Conservation (phyloP, 208 protist genomes). For the Balamuthia mandrillaris region DNA sequence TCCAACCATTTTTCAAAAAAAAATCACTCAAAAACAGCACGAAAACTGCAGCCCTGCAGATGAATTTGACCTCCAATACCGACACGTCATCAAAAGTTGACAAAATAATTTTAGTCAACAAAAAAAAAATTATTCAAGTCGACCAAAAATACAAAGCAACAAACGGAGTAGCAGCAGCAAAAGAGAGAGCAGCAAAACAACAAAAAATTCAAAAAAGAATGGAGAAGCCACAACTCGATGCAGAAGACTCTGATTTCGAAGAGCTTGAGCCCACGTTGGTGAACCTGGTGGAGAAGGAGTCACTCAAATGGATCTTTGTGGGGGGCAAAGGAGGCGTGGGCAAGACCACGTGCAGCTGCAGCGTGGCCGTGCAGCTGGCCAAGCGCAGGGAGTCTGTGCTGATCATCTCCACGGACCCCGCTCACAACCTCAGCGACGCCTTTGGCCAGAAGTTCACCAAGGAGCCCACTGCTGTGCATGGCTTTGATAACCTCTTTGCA, state of each 20-base stretch:
- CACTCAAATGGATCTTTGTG: slow-evolving; percentile 87
- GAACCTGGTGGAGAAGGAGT: slow-evolving; percentile 76
- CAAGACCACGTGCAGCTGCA: slow-evolving; percentile 78
- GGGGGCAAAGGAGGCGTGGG: slow-evolving; percentile 98
- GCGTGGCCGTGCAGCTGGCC: slow-evolving; percentile 75
- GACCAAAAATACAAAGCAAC: no score
- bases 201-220: no score
- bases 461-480: slow-evolving; percentile 82
- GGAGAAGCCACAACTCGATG: neutral
- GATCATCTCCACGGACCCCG: slow-evolving; percentile 97
- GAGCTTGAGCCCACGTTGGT: slow-evolving; percentile 64
- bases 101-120: no score
- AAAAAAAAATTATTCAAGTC: no score
- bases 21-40: no score
- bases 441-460: slow-evolving; percentile 91
- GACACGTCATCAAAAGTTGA: no score
- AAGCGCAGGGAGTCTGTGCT: slow-evolving; percentile 84
- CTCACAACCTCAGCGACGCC: slow-evolving; percentile 97
- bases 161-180: no score
- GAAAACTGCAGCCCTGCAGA: no score
- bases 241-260: neutral
- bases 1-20: no score
- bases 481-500: slow-evolving; percentile 87
- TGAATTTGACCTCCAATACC: no score
- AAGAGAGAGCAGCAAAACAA: no score